Base-by-base conservation (phyloP, 2,329 filamentous ascomycete species). In the Chrysosporium keratinophilum region DNA sequence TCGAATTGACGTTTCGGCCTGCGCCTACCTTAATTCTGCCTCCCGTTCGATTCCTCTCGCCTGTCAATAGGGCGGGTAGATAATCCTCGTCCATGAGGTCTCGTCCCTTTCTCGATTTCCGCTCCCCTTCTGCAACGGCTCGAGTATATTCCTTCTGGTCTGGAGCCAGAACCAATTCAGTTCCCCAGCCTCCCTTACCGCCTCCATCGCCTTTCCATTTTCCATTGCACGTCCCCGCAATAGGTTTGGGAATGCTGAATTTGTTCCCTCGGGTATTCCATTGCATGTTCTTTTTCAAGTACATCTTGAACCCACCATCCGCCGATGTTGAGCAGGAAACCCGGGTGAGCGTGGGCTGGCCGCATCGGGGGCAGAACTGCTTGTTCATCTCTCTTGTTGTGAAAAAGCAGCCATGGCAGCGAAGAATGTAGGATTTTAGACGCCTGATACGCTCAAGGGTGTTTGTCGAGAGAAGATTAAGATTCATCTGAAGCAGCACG, bases 1-100 rank as follows among this genome's bases (percentile, higher is more conserved):
- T 85, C 35, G 87, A 84, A 71, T 98, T 98, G 50, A 97, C 80
- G 65, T 85, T 88, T 65, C 83, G 81, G 7, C 93, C 93, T 10
- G 88, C 89, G 7, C 93, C 93, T 10, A 97, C 82, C 65, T 81
- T 85, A 56, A 87, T 80, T 69, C 81, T 84, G 0, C 85, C 85
- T 1, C 80, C 79, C 3, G 71, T 72, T 44, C 78, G 79, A 6
- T 74, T 78, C 60, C 91, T 77, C 63, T 90, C 82, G 0, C 93
- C 93, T 0, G 82, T 93, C 64, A 98, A 66, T 46, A 98, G 87
- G 34, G 81, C 77, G 0, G 93, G 93, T 58, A 97, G 71, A 67
- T 90, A 95, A 70, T 98, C 91, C 65, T 94, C 84, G 65, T 97
- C 91, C 91, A 97, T 94, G 54, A 95, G 72, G 70, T 95, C 88